Evolutionary conservation across 2,329 filamentous ascomycete genomes (phyloP), one percentile per base, ranked within the genome.

Genomic region (Trichoderma hamatum): DNA sequence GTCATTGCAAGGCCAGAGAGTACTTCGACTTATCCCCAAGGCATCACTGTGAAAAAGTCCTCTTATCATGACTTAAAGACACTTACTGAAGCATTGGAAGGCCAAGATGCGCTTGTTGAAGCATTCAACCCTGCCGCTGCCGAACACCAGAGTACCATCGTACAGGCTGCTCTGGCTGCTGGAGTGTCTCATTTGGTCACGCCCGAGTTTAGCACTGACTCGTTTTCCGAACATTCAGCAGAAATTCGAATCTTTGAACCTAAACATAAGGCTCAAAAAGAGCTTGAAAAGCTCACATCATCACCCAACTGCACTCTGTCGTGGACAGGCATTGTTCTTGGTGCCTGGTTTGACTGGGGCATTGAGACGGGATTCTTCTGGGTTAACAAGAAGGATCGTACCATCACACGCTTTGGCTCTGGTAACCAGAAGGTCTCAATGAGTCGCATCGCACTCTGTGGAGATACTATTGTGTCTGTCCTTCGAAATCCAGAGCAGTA

Each of bases 121-220:
- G 73, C 73, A 9, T 74, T 75, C 68, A 75, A 74, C 51, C 73
- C 73, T 10, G 70, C 70, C 1, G 71, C 71, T 10, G 72, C 73
- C 2, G 6, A 52, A 34, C 64, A 75, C 10, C 73, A 75, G 36
- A n/a, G 34, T 3, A 26, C 28, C 9, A 74, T 74, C 19, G 69
- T 73, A 9, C 55, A 70, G 26, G 73, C 73, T 6, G 71, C 69
- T 30, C 2, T 72, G 2, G 68, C 71, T 10, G 70, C 73, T 3
- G 69, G 71, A 0, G 71, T 75, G 5, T 32, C 3, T 0, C 72
- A 70, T 34, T 49, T 75, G 26, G 70, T 74, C 52, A 75, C 73
- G 1, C 73, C 73, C 0, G 73, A 75, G 19, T 75, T 75, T 28
- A 72, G 73, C 16, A 67, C 65, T 10, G 73, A 75, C 39, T 73